Conservation (phyloP, 148 eudicot species). For the Talinum fruticosum region DNA sequence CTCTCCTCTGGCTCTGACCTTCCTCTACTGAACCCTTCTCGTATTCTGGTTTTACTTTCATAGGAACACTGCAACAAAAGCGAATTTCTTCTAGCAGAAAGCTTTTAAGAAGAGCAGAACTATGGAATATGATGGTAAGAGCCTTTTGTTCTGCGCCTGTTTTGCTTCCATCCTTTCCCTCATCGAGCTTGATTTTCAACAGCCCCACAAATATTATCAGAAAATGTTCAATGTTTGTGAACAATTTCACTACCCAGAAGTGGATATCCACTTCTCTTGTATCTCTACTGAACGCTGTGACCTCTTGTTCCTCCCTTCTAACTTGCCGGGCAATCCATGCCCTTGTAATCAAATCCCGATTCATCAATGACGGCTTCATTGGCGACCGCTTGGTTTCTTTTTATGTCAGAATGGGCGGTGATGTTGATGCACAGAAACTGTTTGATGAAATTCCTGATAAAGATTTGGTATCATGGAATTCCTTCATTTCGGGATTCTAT, state of each 20-base stretch:
- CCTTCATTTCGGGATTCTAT: slow-evolving; percentile 36
- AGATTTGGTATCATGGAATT: slow-evolving; percentile 48
- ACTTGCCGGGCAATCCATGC: slow-evolving; percentile 32
- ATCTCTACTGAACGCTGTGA: slow-evolving; percentile 19
- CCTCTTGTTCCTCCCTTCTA: slow-evolving; percentile 15
- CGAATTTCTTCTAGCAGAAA: background rate
- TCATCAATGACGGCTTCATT: slow-evolving; percentile 32
- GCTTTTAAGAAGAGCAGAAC: background rate
- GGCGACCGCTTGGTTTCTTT: slow-evolving; percentile 40
- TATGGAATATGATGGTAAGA: slow-evolving; percentile 18
- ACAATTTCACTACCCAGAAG: slow-evolving; percentile 10
- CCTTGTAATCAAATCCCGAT: slow-evolving; percentile 26
- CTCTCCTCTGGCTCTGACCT: no score
- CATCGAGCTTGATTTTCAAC: background rate
- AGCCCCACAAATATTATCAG: background rate
- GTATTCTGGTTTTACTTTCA: background rate
- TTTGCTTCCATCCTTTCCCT: background rate
- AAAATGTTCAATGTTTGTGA: background rate
- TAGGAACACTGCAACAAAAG: background rate
- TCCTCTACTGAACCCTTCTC: background rate
- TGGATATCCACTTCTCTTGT: background rate
- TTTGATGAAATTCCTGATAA: slow-evolving; percentile 43
- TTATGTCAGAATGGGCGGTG: slow-evolving; percentile 24
- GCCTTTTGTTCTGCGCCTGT: background rate
- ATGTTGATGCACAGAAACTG: slow-evolving; percentile 32